Conservation (phyloP, 169 alveolate genomes). For the Plasmodium coatneyi region DNA sequence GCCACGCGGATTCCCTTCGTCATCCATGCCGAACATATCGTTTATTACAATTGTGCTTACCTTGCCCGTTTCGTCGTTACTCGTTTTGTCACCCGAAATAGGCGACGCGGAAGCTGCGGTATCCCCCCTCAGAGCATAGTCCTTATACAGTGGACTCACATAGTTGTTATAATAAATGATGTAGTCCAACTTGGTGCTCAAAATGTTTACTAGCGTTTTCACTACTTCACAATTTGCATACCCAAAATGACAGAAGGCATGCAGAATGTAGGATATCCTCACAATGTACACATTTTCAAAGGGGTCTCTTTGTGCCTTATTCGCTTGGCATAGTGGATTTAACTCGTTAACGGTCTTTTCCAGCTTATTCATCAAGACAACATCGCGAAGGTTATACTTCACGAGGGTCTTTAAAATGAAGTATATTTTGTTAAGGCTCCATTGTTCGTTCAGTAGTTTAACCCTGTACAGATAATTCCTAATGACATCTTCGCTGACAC, state of each 20-base stretch:
- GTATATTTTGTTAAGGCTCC: slow-evolving; percentile 66
- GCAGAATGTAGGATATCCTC: slow-evolving; percentile 54
- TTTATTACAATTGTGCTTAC: background rate
- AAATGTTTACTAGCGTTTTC: slow-evolving; percentile 24
- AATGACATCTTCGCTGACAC: slow-evolving; percentile 41
- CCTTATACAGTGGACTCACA: background rate
- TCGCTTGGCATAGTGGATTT: background rate
- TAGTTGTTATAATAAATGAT: slow-evolving; percentile 42
- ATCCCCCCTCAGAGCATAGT: background rate
- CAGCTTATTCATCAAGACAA: slow-evolving; percentile 12
- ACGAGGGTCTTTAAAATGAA: slow-evolving; percentile 48
- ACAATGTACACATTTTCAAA: slow-evolving; percentile 69
- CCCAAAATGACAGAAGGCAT: slow-evolving; percentile 35
- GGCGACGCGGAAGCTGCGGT: background rate
- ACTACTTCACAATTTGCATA: slow-evolving; percentile 25
- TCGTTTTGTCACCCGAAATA: background rate
- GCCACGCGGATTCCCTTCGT: background rate
- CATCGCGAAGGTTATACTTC: slow-evolving; percentile 46
- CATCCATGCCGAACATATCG: background rate
- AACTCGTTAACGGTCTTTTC: slow-evolving; percentile 18
- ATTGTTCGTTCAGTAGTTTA: slow-evolving; percentile 26
- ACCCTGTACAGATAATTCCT: slow-evolving; percentile 16
- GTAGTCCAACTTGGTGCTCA: slow-evolving; percentile 31
- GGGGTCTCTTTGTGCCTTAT: slow-evolving; percentile 14
- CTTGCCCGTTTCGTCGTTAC: background rate